Percentiles rank a stretch among this genome's conserved stretches.
These are phyloP conservation scores for Sporothrix inflata DNA, from an alignment of 2,329 filamentous ascomycete species.

Conservation along the genomic window DNA sequence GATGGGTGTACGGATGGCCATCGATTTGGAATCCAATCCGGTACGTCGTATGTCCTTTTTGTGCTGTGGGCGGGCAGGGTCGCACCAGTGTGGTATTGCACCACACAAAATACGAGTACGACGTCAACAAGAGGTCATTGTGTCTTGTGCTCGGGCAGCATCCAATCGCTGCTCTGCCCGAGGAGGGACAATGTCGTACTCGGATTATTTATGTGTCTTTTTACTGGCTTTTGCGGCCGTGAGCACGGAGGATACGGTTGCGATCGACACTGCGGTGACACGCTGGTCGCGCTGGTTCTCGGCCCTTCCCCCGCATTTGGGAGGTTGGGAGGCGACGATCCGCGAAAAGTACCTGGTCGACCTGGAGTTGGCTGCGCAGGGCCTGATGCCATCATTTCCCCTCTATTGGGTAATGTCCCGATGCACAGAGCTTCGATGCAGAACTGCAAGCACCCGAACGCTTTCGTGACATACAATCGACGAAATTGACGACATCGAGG, in stretches of 20 bases:
- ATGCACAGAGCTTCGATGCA: no score
- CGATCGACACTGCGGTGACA: conserved; percentile 13
- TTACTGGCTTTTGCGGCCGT: background rate
- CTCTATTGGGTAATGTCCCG: background rate
- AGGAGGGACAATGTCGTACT: no score
- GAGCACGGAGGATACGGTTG: background rate
- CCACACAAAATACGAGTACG: background rate
- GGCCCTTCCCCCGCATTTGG: conserved; percentile 13
- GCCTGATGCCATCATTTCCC: background rate
- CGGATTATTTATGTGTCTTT: background rate
- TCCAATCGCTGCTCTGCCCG: background rate
- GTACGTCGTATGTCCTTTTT: background rate
- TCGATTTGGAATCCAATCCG: background rate
- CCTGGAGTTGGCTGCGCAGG: background rate
- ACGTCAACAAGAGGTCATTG: background rate
- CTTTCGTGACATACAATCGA: background rate
- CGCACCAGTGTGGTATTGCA: background rate
- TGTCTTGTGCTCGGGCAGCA: background rate
- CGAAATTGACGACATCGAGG: background rate
- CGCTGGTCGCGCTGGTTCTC: background rate
- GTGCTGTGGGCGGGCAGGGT: background rate
- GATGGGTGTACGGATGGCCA: background rate
- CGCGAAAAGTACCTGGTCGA: background rate
- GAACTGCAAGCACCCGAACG: no score
- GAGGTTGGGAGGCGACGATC: background rate